phyloP scores from a whole-genome alignment of 106 monocot genomes.

The Dioscorea alata region DNA sequence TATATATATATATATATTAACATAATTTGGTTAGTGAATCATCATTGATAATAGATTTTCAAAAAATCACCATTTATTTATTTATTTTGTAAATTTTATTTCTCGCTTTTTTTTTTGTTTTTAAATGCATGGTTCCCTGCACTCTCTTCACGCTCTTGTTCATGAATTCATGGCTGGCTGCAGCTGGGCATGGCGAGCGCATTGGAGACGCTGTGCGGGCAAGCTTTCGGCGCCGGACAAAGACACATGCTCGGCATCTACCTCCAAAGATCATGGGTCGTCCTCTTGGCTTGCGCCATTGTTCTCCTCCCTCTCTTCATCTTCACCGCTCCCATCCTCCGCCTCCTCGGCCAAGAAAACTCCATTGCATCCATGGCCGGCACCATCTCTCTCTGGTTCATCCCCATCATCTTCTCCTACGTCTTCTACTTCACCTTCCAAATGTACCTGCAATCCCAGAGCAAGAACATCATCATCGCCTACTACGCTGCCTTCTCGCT shows the following conservation, averaged over 20 bases:
- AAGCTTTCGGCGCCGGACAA: slow-evolving; percentile 8
- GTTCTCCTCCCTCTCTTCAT: slow-evolving; percentile 9
- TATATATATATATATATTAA: too few relatives aligned
- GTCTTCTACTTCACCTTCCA: slow-evolving; percentile 4
- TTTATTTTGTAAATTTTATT: too few relatives aligned
- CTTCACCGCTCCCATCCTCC: slow-evolving; percentile 9
- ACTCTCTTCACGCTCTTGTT: too few relatives aligned
- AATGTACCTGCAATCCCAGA: slow-evolving; percentile 36
- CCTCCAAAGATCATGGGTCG: slow-evolving; percentile 12
- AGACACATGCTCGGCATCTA: slow-evolving; percentile 9
- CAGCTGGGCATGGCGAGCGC: slow-evolving; percentile 14
- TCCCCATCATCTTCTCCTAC: slow-evolving; percentile 2
- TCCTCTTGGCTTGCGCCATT: neutral
- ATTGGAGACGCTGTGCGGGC: slow-evolving; percentile 3
- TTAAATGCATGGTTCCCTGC: too few relatives aligned
- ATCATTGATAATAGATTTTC: too few relatives aligned
- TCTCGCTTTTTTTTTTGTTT: too few relatives aligned
- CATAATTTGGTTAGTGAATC: too few relatives aligned
- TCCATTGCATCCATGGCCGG: slow-evolving; percentile 3
- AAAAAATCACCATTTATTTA: too few relatives aligned
- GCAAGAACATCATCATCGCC: slow-evolving; percentile 43
- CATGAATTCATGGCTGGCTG: neutral
- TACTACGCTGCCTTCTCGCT: slow-evolving; percentile 27
- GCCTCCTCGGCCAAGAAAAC: slow-evolving; percentile 8
- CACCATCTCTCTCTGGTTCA: slow-evolving; percentile 6